Evolutionary conservation across 345 rosid species (phyloP).

Genomic region (Firmiana major): DNA sequence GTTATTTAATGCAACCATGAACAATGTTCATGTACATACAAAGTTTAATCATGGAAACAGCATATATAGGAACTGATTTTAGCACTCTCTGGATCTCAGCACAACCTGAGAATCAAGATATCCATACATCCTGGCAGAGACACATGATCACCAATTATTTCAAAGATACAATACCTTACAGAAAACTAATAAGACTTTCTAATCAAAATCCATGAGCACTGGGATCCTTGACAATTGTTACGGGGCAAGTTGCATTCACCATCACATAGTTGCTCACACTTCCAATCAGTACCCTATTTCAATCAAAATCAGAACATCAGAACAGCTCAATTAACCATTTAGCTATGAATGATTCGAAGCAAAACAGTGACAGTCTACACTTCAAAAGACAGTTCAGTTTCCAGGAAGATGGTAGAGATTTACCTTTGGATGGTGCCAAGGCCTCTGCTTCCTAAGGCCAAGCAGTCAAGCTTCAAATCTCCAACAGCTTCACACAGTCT

Average conservation of each 20-base stretch:
- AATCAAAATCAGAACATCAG: neutral
- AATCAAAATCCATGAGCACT: constrained; percentile 6
- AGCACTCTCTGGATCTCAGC: constrained; percentile 1
- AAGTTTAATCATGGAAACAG: neutral
- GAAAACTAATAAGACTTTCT: neutral
- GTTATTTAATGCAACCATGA: neutral
- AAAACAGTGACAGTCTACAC: neutral
- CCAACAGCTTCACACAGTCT: constrained; percentile 60
- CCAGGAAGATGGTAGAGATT: neutral
- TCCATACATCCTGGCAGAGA: neutral
- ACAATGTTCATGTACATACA: neutral
- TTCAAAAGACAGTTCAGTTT: neutral
- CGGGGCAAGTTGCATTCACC: constrained; percentile 51
- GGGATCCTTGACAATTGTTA: constrained; percentile 46
- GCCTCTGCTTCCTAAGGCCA: constrained; percentile 91
- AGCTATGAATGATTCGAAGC: neutral
- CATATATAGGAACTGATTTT: neutral
- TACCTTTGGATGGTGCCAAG: constrained; percentile 80
- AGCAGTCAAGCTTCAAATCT: constrained; percentile 64
- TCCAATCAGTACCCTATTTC: constrained; percentile 51
- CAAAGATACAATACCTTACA: neutral
- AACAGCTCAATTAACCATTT: neutral
- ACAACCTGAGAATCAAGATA: neutral
- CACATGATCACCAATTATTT: neutral
- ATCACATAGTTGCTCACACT: constrained; percentile 54